Evolutionary conservation across 345 rosid genomes (phyloP), one percentile per base, ranked within the genome.

Genomic region (Eucalyptus curtisii): DNA sequence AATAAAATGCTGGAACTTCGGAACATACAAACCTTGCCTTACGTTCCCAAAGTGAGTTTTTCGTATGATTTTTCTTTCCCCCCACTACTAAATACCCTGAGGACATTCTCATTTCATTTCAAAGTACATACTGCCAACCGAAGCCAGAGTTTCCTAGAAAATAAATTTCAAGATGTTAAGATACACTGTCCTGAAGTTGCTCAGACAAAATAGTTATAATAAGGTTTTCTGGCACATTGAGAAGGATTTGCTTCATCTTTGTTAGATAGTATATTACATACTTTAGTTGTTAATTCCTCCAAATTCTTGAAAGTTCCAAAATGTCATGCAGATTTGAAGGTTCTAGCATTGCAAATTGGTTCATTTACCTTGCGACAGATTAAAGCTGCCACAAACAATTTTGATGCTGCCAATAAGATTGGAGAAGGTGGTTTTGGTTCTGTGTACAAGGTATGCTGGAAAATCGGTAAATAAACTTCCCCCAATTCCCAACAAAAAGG

Each of bases 351-450:
- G 86, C 90, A 86, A 82, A 90, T 89, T 48, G 89, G 91, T 49
- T 88, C 76, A 14, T 90, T 88, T 71, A 90, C 90, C 88, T 64
- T 88, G 15, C 87, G 80, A 64, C 87, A 88, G 85, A 88, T 88
- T n/a, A 88, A 90, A 86, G 89, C 89, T 86, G 90, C 90, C 30
- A 90, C 90, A 4, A 22, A 59, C 45, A 87, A 90, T 87, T 90
- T 90, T 87, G 87, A 61, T 17, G 66, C 85, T 13, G 85, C 61
- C 5, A 88, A 88, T 33, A 90, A 90, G 84, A 88, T 90, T 80
- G 91, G 91, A 44, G 90, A 90, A 90, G 91, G 91, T 6, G 91
- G 91, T 79, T 90, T 90, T 86, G 91, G 91, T 40, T 20, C 59
- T 33, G 86, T 90, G 2, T 90, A 88, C 42, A 90, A 90, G 85